Evolutionary conservation across 2,329 filamentous ascomycete species (phyloP), one percentile per base, ranked within the genome.

Genomic region (Aspergillus luchuensis): DNA sequence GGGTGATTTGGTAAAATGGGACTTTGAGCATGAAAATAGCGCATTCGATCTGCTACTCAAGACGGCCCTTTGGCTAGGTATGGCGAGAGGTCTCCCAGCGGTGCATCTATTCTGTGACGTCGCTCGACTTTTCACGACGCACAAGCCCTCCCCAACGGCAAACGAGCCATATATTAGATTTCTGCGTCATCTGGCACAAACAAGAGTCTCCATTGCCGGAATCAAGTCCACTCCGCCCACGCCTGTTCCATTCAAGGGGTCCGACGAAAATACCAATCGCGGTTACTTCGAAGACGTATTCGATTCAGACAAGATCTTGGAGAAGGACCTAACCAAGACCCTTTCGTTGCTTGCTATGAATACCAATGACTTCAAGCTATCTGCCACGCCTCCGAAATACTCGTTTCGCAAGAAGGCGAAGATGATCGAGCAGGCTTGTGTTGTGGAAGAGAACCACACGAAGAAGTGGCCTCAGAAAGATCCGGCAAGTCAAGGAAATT

Each of bases 91-190:
- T n/a, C 60, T 65, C 4, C 50, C 69, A 13, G 65, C 71, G 2
- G 70, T 71, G 8, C 69, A 72, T 56, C 62, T 73, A 5, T 73
- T 71, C 56, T 72, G 66, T 50, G 68, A 73, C 36, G 55, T 69
- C n/a, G 63, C 60, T 19, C 63, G 67, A 15, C 57, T 65, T 4
- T 73, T 73, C 45, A 64, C 64, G 8, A 36, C 63, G 6, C 56
- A 60, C 25, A 54, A 58, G n/a, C 64, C 64, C 2, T 47, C 57
- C 5, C 23, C 30, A 11, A 21, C 19, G 4, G 49, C 59, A 13
- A 58, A 41, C 5, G 54, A 54, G 7, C 45, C 54, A 8, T 57
- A 58, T 33, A 33, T 66, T 8, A 51, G 43, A 7, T 64, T 68
- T 48, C 28, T 70, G 38, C 47, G 59, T 15, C 58, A 62, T 47